Base-by-base conservation (phyloP, 1,284 basidiomycete species). In the Gastroboletus turbinatus region DNA sequence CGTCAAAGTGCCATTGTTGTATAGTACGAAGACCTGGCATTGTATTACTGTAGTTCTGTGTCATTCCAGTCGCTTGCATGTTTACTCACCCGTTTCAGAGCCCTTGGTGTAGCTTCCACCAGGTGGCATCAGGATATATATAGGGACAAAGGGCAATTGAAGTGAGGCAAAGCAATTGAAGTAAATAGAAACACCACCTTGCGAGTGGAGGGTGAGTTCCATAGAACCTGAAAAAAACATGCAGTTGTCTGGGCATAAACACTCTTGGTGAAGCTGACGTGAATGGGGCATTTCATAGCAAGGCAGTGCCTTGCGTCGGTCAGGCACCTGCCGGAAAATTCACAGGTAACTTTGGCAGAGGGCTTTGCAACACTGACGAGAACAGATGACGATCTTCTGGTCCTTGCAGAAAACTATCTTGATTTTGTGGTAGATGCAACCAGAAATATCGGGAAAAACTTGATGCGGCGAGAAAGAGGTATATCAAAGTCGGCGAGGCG, bases 11-110 rank as follows among this genome's bases (percentile, higher is more conserved):
- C 8, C 25, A 43, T 27, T 4, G 11, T 39, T 63, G 58, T 64
- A 51, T 48, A 29, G 14, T 66, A 50, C 14, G 27, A 38, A 51
- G 36, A 32, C 40, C 10, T 40, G 23, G 40, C 16, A 10, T 47
- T 50, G 65, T 50, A 57, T 52, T 23, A 46, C 16, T 35, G 40
- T 50, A 42, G 36, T 44, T 38, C 11, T 32, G 14, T 46, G 35
- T 32, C 33, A 11, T 39, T 39, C n/a, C 13, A 10, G 36, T 13
- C 6, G 9, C 10, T 14, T 55, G 19, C 10, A 19, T 19, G 17
- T 51, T 40, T 23, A 40, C 21, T 42, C 30, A 10, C 29, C 11
- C 7, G 3, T 23, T 25, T 9, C 16, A 8, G 17, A 11, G 14
- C 9, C 30, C 19, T 33, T 11, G 23, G 32, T 47, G 13, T n/a